Evolutionary conservation across 768 basidiomycete species (phyloP).

Genomic region (Auricularia heimuer): DNA sequence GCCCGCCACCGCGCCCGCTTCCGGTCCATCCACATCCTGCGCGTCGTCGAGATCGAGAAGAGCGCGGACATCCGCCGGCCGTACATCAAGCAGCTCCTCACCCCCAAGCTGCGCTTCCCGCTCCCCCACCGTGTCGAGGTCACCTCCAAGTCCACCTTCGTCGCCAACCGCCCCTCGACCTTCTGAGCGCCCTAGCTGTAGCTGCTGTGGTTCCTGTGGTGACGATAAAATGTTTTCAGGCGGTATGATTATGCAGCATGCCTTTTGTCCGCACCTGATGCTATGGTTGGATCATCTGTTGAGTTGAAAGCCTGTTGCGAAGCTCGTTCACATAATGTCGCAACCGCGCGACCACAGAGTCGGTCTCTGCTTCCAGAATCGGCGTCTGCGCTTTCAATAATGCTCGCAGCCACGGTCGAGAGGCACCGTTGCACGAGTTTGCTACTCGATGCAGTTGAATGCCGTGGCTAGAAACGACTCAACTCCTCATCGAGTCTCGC

Average conservation of each 20-base stretch:
- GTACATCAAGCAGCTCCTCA: slow-evolving; percentile 94
- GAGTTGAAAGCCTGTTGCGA: too few relatives aligned
- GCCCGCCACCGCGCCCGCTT: slow-evolving; percentile 98
- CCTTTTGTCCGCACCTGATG: not conserved
- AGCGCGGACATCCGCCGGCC: slow-evolving; percentile 85
- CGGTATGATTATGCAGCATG: not conserved
- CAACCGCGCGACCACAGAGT: too few relatives aligned
- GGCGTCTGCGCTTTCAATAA: too few relatives aligned
- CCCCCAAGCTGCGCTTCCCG: slow-evolving; percentile 91
- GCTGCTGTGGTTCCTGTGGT: not conserved
- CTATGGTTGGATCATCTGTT: too few relatives aligned
- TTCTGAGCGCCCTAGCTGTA: slow-evolving; percentile 31
- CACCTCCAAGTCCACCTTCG: slow-evolving; percentile 61
- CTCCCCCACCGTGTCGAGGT: slow-evolving; percentile 84
- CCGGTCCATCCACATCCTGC: slow-evolving; percentile 97
- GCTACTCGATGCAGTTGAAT: too few relatives aligned
- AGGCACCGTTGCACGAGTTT: too few relatives aligned
- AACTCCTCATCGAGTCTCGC: too few relatives aligned
- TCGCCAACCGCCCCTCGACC: slow-evolving; percentile 65
- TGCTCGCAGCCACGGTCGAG: too few relatives aligned
- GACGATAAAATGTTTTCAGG: not conserved
- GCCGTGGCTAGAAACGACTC: too few relatives aligned
- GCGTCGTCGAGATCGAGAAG: slow-evolving; percentile 94
- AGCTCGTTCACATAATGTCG: too few relatives aligned
- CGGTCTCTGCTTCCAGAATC: too few relatives aligned